Evolutionary conservation across 495 filamentous ascomycete genomes (phyloP).

Genomic region (Trichocladium antarcticum): DNA sequence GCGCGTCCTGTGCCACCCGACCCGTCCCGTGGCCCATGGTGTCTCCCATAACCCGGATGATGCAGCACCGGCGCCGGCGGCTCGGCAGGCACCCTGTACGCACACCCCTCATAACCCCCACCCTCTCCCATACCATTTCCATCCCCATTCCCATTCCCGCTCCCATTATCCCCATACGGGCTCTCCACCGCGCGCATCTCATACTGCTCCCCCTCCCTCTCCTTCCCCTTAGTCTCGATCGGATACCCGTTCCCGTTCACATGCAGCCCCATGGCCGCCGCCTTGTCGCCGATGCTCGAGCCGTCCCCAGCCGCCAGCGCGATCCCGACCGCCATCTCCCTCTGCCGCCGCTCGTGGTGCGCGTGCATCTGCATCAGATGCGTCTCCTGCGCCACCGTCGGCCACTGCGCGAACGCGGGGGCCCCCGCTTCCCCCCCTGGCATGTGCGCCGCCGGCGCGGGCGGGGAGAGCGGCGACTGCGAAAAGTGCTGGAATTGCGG

Average conservation of each 20-base stretch:
- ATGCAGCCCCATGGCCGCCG: not conserved
- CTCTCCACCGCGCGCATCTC: slow-evolving; percentile 27
- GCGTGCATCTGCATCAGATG: slow-evolving; percentile 18
- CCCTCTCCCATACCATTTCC: too few species aligned
- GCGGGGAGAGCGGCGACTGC: slow-evolving; percentile 9
- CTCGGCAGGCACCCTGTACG: slow-evolving; percentile 16
- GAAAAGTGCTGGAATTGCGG: too few species aligned
- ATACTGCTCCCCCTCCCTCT: slow-evolving; percentile 23
- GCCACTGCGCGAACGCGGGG: slow-evolving; percentile 26
- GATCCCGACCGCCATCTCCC: slow-evolving; percentile 27
- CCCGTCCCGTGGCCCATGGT: slow-evolving; percentile 12
- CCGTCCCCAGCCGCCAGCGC: slow-evolving; percentile 26
- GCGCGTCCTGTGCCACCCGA: not conserved
- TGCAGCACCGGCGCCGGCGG: slow-evolving; percentile 24
- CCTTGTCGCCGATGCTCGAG: not conserved
- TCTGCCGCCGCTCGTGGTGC: slow-evolving; percentile 19
- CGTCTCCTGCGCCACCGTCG: slow-evolving; percentile 22
- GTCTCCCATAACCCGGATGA: slow-evolving; percentile 27
- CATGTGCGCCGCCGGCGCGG: slow-evolving; percentile 19
- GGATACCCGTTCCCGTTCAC: slow-evolving; percentile 7
- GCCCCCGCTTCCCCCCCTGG: too few species aligned
- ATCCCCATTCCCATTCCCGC: not conserved
- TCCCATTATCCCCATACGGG: too few species aligned
- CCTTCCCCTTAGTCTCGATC: slow-evolving; percentile 25
- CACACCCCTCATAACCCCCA: slow-evolving; percentile 1